Conservation (phyloP, 495 filamentous ascomycete genomes). For the Penicillium flavigenum region DNA sequence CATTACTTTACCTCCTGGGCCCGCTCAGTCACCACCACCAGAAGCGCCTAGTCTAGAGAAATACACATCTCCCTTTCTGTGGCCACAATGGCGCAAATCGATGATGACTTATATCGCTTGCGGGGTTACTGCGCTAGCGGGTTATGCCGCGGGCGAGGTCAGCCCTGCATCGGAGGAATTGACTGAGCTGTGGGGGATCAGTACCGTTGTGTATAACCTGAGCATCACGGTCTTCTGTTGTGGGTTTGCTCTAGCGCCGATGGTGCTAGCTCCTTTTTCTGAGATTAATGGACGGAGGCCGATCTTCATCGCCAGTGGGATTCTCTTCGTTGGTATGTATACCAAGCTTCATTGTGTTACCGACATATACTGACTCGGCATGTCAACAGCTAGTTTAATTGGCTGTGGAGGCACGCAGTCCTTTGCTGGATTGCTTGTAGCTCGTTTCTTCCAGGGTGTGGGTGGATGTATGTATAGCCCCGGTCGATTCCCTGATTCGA, state of each 20-base stretch:
- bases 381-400: conserved; percentile 58
- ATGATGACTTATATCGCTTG: conserved; percentile 75
- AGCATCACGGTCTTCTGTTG: conserved; percentile 80
- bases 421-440: conserved; percentile 71
- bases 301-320: conserved; percentile 72
- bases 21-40: conserved; percentile 45
- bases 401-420: conserved; percentile 73
- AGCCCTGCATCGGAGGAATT: conserved; percentile 65
- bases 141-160: conserved; percentile 81
- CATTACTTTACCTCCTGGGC: conserved; percentile 34
- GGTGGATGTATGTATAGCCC: conserved; percentile 53
- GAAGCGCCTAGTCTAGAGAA: conserved; percentile 62
- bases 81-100: conserved; percentile 67
- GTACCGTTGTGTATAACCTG: conserved; percentile 62
- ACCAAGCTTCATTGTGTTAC: not conserved
- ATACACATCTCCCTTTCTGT: conserved; percentile 71
- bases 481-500: too few species aligned
- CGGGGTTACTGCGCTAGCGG: conserved; percentile 71
- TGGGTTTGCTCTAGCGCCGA: conserved; percentile 83
- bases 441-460: conserved; percentile 73
- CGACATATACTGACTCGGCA: conserved; percentile 6
- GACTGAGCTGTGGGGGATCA: conserved; percentile 59
- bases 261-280: conserved; percentile 87
- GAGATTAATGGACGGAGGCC: conserved; percentile 84
- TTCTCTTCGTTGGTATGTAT: conserved; percentile 59